Evolutionary conservation across 2,329 filamentous ascomycete species (phyloP).

Genomic region (Fusarium miscanthi): DNA sequence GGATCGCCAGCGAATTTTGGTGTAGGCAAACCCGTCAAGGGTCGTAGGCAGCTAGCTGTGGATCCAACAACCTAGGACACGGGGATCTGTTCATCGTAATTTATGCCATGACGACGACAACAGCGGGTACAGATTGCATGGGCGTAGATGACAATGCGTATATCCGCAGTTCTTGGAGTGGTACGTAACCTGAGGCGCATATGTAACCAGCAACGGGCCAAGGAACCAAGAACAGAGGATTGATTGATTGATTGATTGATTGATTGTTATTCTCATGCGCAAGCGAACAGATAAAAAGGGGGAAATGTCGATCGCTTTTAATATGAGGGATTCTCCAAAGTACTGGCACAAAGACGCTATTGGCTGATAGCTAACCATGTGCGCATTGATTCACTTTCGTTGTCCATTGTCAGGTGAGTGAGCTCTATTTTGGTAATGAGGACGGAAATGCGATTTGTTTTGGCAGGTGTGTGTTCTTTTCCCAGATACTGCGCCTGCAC

Average conservation of each 20-base stretch:
- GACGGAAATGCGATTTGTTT: slow-evolving; percentile 23
- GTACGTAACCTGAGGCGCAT: slow-evolving; percentile 23
- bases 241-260: not conserved
- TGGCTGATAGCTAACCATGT: not conserved
- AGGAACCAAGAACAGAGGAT: slow-evolving; percentile 17
- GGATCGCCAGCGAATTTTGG: too few species aligned
- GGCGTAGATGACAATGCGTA: slow-evolving; percentile 19
- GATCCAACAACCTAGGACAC: slow-evolving; percentile 17
- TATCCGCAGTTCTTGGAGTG: not conserved
- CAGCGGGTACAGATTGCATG: slow-evolving; percentile 12
- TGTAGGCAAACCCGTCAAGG: too few species aligned
- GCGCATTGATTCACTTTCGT: slow-evolving; percentile 5
- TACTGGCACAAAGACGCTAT: not conserved
- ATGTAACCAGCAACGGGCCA: slow-evolving; percentile 29
- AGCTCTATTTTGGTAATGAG: not conserved
- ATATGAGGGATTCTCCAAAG: slow-evolving; percentile 14
- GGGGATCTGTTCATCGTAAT: slow-evolving; percentile 37
- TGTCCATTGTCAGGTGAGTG: not conserved
- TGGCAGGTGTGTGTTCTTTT: slow-evolving; percentile 13
- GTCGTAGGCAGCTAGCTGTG: not conserved
- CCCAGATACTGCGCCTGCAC: not conserved
- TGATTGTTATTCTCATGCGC: not conserved
- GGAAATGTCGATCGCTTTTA: slow-evolving; percentile 33
- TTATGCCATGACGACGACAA: slow-evolving; percentile 38
- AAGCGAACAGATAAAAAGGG: slow-evolving; percentile 21